Conservation (phyloP, 768 basidiomycete species). For the Phlebiopsis gigantea region DNA sequence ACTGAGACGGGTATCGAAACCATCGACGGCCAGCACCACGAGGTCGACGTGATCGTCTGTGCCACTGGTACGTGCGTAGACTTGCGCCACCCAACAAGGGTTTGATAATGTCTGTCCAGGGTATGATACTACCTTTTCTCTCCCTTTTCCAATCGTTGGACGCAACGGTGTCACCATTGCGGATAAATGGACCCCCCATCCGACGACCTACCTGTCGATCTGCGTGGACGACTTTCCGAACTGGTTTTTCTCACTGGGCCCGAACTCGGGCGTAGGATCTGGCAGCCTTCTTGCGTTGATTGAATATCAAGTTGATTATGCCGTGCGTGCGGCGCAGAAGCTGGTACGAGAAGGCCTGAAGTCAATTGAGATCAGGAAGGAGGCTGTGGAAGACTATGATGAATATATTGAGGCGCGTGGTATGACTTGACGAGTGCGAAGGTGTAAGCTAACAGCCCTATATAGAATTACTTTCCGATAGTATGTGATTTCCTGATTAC, state of each 20-base stretch:
- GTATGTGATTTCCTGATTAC: slow-evolving; percentile 23
- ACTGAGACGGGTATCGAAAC: slow-evolving; percentile 53
- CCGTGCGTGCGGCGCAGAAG: slow-evolving; percentile 49
- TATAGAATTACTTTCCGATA: slow-evolving; percentile 44
- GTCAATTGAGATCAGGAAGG: slow-evolving; percentile 53
- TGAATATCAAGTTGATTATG: slow-evolving; percentile 55
- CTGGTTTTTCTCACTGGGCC: slow-evolving; percentile 53
- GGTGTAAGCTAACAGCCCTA: no score
- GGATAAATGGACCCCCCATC: slow-evolving; percentile 50
- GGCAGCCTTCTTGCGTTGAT: slow-evolving; percentile 52
- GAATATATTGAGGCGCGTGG: slow-evolving; percentile 46
- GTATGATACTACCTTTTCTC: slow-evolving; percentile 45
- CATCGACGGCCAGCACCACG: slow-evolving; percentile 45
- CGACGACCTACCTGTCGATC: slow-evolving; percentile 52
- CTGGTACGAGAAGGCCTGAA: slow-evolving; percentile 58
- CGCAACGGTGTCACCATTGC: slow-evolving; percentile 46
- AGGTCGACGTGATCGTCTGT: slow-evolving; percentile 57
- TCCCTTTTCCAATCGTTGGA: slow-evolving; percentile 48
- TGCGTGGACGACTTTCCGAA: slow-evolving; percentile 66
- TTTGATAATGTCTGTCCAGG: slow-evolving; percentile 27
- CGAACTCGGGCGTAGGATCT: slow-evolving; percentile 50
- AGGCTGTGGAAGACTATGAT: slow-evolving; percentile 60
- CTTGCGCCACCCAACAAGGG: not conserved
- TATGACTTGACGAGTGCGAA: not conserved
- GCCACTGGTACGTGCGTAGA: slow-evolving; percentile 42